Conservation (phyloP, 2,329 filamentous ascomycete species). For the Diplodia intermedia region DNA sequence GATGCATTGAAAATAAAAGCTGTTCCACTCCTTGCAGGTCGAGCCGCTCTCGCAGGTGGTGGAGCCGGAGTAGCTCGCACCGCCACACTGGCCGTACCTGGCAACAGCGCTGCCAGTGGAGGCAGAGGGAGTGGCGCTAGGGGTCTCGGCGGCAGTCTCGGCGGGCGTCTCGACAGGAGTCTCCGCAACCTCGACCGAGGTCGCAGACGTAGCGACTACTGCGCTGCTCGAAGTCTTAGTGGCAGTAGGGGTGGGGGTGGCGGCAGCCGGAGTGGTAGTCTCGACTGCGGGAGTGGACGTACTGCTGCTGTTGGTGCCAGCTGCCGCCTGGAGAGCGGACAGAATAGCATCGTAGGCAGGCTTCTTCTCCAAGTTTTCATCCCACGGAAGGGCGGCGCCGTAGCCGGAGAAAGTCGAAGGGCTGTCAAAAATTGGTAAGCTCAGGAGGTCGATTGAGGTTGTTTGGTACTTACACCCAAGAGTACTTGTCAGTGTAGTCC, state of each 20-base stretch:
- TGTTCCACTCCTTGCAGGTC: conserved; percentile 46
- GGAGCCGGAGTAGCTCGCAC: conserved; percentile 47
- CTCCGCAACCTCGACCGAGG: conserved; percentile 23
- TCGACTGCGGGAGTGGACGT: conserved; percentile 19
- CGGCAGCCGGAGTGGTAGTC: conserved; percentile 9
- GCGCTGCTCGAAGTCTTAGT: conserved; percentile 28
- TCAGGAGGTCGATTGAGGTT: too few species aligned
- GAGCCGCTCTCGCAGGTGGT: conserved; percentile 46
- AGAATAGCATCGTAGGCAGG: conserved; percentile 39
- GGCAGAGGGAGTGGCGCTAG: background rate
- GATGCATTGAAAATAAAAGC: conserved; percentile 52
- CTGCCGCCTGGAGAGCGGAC: conserved; percentile 24
- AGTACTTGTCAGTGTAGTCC: conserved; percentile 56
- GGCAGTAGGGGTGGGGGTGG: conserved; percentile 25
- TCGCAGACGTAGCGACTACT: conserved; percentile 17
- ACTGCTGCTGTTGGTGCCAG: conserved; percentile 26
- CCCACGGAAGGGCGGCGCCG: conserved; percentile 55
- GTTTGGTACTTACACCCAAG: conserved; percentile 47
- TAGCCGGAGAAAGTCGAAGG: conserved; percentile 51
- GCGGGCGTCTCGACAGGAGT: conserved; percentile 10
- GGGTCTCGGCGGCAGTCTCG: conserved; percentile 19
- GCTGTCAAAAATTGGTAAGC: conserved; percentile 3
- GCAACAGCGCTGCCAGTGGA: conserved; percentile 28
- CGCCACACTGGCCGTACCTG: conserved; percentile 52
- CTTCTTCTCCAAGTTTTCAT: conserved; percentile 56